Evolutionary conservation across 1,284 basidiomycete species (phyloP).

Genomic region (Farysia itapuensis): DNA sequence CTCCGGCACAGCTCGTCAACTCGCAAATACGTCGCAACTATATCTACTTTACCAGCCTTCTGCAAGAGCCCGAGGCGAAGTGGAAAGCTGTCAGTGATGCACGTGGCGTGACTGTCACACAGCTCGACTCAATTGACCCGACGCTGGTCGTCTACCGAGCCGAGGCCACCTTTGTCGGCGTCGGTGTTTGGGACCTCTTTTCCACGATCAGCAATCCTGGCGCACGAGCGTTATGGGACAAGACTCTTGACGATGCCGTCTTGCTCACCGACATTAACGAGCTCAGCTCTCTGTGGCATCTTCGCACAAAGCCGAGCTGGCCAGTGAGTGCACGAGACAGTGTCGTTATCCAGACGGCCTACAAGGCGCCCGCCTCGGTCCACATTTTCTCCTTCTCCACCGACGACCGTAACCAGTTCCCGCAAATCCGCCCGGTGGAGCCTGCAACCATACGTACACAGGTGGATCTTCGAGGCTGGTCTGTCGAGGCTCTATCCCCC

Average conservation of each 20-base stretch:
- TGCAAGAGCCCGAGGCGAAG: constrained; percentile 98
- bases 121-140: constrained; percentile 95
- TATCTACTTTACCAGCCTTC: constrained; percentile 90
- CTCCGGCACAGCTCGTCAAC: constrained; percentile 64
- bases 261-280: constrained; percentile 77
- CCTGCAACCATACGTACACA: constrained; percentile 85
- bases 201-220: constrained; percentile 82
- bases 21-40: constrained; percentile 88
- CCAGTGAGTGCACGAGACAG: constrained; percentile 73
- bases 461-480: constrained; percentile 94
- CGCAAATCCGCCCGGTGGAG: constrained; percentile 69
- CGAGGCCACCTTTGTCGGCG: constrained; percentile 94
- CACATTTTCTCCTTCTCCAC: constrained; percentile 95
- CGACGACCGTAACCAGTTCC: constrained; percentile 83
- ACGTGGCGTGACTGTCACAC: constrained; percentile 75
- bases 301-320: constrained; percentile 43
- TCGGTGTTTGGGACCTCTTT: constrained; percentile 95
- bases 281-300: constrained; percentile 69
- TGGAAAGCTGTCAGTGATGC: constrained; percentile 84
- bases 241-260: constrained; percentile 78
- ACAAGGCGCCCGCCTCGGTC: constrained; percentile 87
- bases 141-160: constrained; percentile 94
- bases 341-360: constrained; percentile 88
- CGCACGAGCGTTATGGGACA: constrained; percentile 83
- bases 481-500: constrained; percentile 90